Evolutionary conservation across 306 rosid species (phyloP).

Genomic region (Luffa acutangula): DNA sequence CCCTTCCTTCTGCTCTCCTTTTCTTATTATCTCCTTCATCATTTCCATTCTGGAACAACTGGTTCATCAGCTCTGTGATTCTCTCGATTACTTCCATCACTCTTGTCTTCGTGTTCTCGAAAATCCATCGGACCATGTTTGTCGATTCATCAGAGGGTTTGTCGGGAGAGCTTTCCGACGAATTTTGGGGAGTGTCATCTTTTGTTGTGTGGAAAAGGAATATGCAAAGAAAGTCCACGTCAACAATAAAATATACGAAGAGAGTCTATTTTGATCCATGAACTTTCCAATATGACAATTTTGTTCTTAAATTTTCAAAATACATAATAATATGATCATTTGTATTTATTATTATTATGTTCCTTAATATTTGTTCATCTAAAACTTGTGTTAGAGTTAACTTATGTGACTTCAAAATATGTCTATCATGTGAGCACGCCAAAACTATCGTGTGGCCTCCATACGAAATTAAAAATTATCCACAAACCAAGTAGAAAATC

Average conservation of each 20-base stretch:
- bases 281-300: too few species aligned
- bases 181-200: background rate
- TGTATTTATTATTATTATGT: background rate
- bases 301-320: too few species aligned
- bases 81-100: slow-evolving; percentile 36
- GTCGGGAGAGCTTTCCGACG: slow-evolving; percentile 14
- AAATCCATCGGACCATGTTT: slow-evolving; percentile 27
- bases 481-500: background rate
- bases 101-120: slow-evolving; percentile 25
- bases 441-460: background rate
- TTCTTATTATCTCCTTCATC: background rate
- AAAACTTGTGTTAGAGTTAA: too few species aligned
- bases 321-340: background rate
- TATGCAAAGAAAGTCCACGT: too few species aligned
- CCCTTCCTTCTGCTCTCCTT: slow-evolving; percentile 1
- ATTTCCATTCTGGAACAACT: slow-evolving; percentile 22
- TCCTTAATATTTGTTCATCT: too few species aligned
- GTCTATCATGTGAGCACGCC: too few species aligned
- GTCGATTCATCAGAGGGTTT: slow-evolving; percentile 14
- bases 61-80: slow-evolving; percentile 29
- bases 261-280: too few species aligned
- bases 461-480: background rate
- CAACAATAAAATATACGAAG: too few species aligned
- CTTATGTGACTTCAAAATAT: too few species aligned
- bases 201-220: slow-evolving; percentile 18